Base-by-base conservation (phyloP, 768 basidiomycete species). In the Rhodotorula paludigena region DNA sequence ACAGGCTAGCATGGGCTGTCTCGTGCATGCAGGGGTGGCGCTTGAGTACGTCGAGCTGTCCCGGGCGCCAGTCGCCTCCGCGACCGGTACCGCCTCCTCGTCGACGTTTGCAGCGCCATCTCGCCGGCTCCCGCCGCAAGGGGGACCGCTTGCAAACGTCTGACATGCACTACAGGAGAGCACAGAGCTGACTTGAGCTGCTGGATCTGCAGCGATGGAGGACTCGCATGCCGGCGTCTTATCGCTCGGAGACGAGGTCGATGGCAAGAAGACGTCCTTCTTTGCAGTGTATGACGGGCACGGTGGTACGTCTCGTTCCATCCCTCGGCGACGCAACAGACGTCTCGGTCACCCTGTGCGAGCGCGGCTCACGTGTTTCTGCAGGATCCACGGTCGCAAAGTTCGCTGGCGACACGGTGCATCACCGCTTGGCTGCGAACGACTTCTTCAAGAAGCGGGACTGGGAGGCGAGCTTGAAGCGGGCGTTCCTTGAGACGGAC, bases 11-110 rank as follows among this genome's bases (percentile, higher is more conserved):
- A 64, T 97, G 86, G 79, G 88, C 84, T 12, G 83, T 96, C 49
- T 87, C 89, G 53, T 93, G 97, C 80, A 98, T 98, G 94, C 96
- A 99, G 79, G 96, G 96, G 75, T 99, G 96, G 96, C 84, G 96
- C 79, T 88, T 98, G 80, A 86, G 94, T 99, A 76, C n/a, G n/a
- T n/a, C n/a, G n/a, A n/a, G n/a, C n/a, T n/a, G n/a, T n/a, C n/a
- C n/a, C n/a, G n/a, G n/a, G n/a, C n/a, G n/a, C n/a, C n/a, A n/a
- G n/a, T n/a, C n/a, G n/a, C n/a, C n/a, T n/a, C n/a, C n/a, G n/a
- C n/a, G n/a, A n/a, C n/a, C n/a, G 80, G 94, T 87, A 14, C 54
- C 20, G 6, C 25, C 30, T n/a, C 54, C 30, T 21, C 14, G 9
- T 52, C 56, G 30, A 39, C 35, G 42, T n/a, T 25, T 48, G 57